Conservation (phyloP, 768 basidiomycete genomes). For the Amanita exitialis region DNA sequence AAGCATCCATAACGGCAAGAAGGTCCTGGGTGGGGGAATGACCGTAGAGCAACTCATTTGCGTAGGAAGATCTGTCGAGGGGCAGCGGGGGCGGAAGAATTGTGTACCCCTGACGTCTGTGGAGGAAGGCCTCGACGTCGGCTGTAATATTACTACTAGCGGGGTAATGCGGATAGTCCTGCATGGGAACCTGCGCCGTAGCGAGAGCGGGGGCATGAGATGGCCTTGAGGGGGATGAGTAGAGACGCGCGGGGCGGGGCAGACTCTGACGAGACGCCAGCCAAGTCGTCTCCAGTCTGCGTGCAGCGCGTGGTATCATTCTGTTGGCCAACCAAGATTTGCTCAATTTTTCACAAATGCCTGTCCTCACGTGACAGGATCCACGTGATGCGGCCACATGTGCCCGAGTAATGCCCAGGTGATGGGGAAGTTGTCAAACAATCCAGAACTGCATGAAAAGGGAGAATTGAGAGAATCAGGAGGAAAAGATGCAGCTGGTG, state of each 20-base stretch:
- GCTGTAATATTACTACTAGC: slow-evolving; percentile 4
- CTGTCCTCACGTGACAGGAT: not conserved
- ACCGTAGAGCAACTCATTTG: slow-evolving; percentile 46
- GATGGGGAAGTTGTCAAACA: slow-evolving; percentile 36
- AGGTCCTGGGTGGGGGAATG: slow-evolving; percentile 61
- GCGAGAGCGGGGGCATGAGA: slow-evolving; percentile 44
- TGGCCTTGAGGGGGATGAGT: slow-evolving; percentile 54
- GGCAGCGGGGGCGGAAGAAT: slow-evolving; percentile 64
- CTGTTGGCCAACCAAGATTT: not conserved
- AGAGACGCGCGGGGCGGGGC: slow-evolving; percentile 60
- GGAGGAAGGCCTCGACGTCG: slow-evolving; percentile 43
- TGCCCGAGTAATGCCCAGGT: too few relatives aligned
- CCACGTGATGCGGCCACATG: too few relatives aligned
- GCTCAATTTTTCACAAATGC: not conserved
- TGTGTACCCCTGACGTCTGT: slow-evolving; percentile 37
- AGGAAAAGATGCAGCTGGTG: slow-evolving; percentile 41
- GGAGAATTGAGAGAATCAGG: slow-evolving; percentile 46
- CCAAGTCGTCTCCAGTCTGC: slow-evolving; percentile 32
- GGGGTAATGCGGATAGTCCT: slow-evolving; percentile 27
- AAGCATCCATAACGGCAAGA: slow-evolving; percentile 75
- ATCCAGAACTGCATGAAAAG: slow-evolving; percentile 42
- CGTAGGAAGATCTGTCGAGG: slow-evolving; percentile 24
- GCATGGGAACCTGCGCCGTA: slow-evolving; percentile 24
- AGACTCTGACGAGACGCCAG: slow-evolving; percentile 59
- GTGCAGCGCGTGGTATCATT: slow-evolving; percentile 32